Evolutionary conservation across 169 alveolate genomes (phyloP), one percentile per base, ranked within the genome.

Genomic region (Plasmodium berghei): DNA sequence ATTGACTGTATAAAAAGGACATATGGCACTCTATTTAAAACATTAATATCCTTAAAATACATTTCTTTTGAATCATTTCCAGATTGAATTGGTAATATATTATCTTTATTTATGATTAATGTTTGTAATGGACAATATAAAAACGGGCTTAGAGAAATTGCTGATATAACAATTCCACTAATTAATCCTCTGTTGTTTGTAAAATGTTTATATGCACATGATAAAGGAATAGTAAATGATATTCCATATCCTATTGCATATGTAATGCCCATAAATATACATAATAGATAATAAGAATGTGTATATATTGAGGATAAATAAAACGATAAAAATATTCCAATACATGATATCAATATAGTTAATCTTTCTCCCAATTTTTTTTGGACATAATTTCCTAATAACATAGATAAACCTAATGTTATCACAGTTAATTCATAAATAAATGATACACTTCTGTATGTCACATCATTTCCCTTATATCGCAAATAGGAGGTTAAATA

Each of bases 91-190:
- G 89, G 89, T 18, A 46, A 14, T 5, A 77, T 45, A 52, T 77
- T 77, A 16, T 64, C 63, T 52, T 46, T 77, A 52, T 77, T 77
- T 24, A 77, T 77, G 8, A 64, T 20, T 14, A 77, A 10, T 8
- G 89, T 77, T 56, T 77, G 89, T 45, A 77, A 45, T 26, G 89
- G 89, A n/a, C 89, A 77, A 26, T 77, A 77, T 18, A 77, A 49
- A 26, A 85, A 85, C 26, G 91, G 91, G 16, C 91, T 67, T 64
- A 85, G 61, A 8, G 91, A 71, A 8, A 72, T 85, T 9, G 87
- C 91, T 3, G 91, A 58, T 63, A 85, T 85, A 28, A 85, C 85
- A 26, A 85, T 67, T 0, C 91, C 91, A 62, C 87, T 72, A 4
- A 85, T 69, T 12, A 85, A 52, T 1, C 91, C 91, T n/a, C 91